Conservation (phyloP, 805 yeast genomes). For the Candida chauliodis region DNA sequence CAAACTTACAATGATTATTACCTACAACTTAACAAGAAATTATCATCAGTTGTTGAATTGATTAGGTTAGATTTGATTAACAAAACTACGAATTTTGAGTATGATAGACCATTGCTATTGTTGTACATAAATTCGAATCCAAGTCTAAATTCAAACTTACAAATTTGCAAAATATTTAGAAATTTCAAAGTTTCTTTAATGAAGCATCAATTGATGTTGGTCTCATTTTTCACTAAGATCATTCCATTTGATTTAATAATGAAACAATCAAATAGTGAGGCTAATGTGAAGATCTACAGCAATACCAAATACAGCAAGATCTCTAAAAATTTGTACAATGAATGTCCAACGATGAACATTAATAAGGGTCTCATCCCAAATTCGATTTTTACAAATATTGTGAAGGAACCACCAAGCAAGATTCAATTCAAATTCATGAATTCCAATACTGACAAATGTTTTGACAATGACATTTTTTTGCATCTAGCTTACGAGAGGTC, state of each 20-base stretch:
- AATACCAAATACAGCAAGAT: conserved; percentile 38
- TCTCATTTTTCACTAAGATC: conserved; percentile 34
- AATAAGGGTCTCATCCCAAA: conserved; percentile 12
- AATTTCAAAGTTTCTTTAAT: conserved; percentile 39
- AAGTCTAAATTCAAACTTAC: conserved; percentile 43
- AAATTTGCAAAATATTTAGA: conserved; percentile 44
- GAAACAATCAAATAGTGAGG: conserved; percentile 16
- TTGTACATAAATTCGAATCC: conserved; percentile 46
- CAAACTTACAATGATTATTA: conserved; percentile 25
- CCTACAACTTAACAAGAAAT: conserved; percentile 24
- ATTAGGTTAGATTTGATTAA: conserved; percentile 38
- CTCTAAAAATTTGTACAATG: conserved; percentile 55
- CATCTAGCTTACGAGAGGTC: conserved; percentile 87
- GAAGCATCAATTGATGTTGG: conserved; percentile 39
- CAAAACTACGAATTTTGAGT: conserved; percentile 39
- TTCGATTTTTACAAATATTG: conserved; percentile 28
- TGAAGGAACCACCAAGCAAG: conserved; percentile 34
- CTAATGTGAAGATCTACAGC: conserved; percentile 24
- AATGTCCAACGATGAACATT: conserved; percentile 36
- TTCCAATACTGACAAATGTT: conserved; percentile 16
- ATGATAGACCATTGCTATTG: conserved; percentile 47
- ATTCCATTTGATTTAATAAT: conserved; percentile 28
- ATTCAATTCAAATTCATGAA: conserved; percentile 35
- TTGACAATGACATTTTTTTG: conserved; percentile 66
- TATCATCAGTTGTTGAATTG: conserved; percentile 32